Evolutionary conservation across 257 asterid species (phyloP).

Genomic region (Przewalskia tangutica): DNA sequence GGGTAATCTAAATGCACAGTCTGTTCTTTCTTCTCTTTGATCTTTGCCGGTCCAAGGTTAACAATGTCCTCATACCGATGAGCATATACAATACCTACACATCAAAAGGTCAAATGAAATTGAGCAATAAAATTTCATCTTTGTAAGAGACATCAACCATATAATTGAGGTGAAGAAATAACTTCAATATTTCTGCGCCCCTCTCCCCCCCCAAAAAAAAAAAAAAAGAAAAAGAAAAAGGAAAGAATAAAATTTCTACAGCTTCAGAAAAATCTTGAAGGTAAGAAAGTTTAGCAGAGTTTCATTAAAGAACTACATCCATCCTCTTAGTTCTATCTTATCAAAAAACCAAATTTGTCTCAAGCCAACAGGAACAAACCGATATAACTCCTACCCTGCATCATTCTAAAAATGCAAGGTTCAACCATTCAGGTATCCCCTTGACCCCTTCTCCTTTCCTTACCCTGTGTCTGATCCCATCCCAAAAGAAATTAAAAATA

Average conservation of each 20-base stretch:
- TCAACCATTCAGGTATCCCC: not conserved
- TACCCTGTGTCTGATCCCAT: not conserved
- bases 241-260: not conserved
- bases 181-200: not conserved
- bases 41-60: slow-evolving; percentile 34
- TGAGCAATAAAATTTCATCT: not conserved
- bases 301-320: not conserved
- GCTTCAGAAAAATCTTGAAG: not conserved
- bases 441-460: not conserved
- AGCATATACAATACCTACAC: slow-evolving; percentile 71
- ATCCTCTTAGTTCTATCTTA: not conserved
- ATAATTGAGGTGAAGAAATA: not conserved
- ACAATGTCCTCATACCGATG: slow-evolving; percentile 88
- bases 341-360: not conserved
- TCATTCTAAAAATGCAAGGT: not conserved
- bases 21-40: slow-evolving; percentile 12
- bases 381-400: not conserved
- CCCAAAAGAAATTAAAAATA: not conserved
- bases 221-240: too few relatives aligned
- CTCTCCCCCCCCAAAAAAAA: not conserved
- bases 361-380: not conserved
- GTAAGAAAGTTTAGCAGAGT: not conserved
- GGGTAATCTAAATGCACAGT: slow-evolving; percentile 7
- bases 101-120: not conserved
- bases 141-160: not conserved